Evolutionary conservation across 2,329 filamentous ascomycete species (phyloP).

Genomic region (Colletotrichum viniferum): DNA sequence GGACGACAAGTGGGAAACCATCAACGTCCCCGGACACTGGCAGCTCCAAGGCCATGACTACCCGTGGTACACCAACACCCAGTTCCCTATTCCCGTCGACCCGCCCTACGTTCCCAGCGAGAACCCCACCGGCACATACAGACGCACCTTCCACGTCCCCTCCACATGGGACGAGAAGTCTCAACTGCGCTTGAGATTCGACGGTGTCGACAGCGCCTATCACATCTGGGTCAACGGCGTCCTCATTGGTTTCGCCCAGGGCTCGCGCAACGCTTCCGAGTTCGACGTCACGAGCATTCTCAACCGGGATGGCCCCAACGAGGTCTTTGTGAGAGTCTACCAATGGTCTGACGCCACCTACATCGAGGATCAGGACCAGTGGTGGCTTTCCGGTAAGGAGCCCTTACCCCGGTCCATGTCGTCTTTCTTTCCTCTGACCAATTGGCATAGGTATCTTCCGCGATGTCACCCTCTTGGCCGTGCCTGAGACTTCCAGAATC

Average conservation of each 20-base stretch:
- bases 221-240: conserved; percentile 71
- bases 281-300: conserved; percentile 66
- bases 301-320: conserved; percentile 48
- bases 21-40: conserved; percentile 71
- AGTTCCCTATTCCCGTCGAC: conserved; percentile 68
- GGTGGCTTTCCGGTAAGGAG: conserved; percentile 65
- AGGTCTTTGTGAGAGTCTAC: conserved; percentile 69
- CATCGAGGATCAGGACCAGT: conserved; percentile 74
- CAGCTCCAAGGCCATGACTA: conserved; percentile 70
- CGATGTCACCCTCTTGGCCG: conserved; percentile 66
- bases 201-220: conserved; percentile 75
- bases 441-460: conserved; percentile 60
- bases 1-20: conserved; percentile 48
- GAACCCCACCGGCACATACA: conserved; percentile 70
- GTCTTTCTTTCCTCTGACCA: neutral
- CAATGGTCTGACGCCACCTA: conserved; percentile 73
- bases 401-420: neutral
- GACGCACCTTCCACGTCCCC: conserved; percentile 59
- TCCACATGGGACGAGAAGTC: conserved; percentile 43
- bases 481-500: conserved; percentile 54
- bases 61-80: conserved; percentile 73
- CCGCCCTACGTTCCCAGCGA: conserved; percentile 66
- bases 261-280: conserved; percentile 70
- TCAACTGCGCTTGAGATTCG: conserved; percentile 69
- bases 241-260: conserved; percentile 71